phyloP scores from a whole-genome alignment of 371 early-diverging fungal species.

The Cladochytrium tenue region DNA sequence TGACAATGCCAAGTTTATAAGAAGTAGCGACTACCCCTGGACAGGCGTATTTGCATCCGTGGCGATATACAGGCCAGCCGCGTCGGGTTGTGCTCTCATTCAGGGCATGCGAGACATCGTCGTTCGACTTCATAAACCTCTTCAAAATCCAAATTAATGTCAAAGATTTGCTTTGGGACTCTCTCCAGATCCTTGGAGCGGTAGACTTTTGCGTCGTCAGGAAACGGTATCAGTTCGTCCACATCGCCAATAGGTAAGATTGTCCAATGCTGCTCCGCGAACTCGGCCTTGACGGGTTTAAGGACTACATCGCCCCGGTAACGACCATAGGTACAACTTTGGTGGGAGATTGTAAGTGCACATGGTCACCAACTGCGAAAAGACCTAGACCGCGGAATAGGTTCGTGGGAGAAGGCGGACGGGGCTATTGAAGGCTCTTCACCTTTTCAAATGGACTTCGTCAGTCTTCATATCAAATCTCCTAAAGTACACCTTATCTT shows the following conservation, averaged over 20 bases:
- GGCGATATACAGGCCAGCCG: background rate
- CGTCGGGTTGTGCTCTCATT: background rate
- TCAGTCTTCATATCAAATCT: background rate
- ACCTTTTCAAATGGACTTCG: background rate
- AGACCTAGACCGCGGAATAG: no score
- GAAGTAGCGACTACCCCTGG: background rate
- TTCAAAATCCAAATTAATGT: background rate
- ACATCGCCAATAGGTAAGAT: background rate
- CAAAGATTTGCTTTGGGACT: background rate
- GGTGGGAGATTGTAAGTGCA: no score
- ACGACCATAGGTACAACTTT: background rate
- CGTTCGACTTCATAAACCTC: background rate
- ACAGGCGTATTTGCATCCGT: background rate
- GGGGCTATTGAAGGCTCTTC: background rate
- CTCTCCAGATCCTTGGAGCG: background rate
- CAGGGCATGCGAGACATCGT: background rate
- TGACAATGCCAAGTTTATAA: background rate
- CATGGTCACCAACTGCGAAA: no score
- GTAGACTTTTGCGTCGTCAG: background rate
- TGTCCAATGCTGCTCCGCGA: background rate
- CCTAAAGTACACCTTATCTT: background rate
- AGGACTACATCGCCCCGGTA: background rate
- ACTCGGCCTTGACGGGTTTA: background rate
- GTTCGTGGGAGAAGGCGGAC: background rate
- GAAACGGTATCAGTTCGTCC: background rate